Conservation (phyloP, 768 basidiomycete genomes). For the Leccinellum rugosiceps region DNA sequence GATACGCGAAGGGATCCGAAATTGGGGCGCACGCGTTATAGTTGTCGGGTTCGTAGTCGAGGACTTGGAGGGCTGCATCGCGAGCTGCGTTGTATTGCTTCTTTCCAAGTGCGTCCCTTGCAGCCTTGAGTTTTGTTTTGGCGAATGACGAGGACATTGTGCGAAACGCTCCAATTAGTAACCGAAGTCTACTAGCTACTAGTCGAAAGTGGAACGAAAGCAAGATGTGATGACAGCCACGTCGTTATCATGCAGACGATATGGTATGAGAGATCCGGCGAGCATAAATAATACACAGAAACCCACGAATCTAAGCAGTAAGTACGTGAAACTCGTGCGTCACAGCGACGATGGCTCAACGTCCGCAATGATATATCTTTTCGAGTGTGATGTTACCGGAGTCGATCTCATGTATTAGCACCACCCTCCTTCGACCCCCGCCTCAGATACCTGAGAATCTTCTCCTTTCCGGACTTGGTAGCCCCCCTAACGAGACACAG, state of each 20-base stretch:
- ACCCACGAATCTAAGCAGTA: no score
- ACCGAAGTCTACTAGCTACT: no score
- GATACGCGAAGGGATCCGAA: neutral
- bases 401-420: neutral
- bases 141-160: conserved; percentile 40
- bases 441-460: conserved; percentile 15
- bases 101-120: conserved; percentile 69
- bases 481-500: conserved; percentile 23
- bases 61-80: conserved; percentile 59
- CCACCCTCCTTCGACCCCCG: conserved; percentile 10
- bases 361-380: neutral
- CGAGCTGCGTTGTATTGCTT: conserved; percentile 72
- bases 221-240: no score
- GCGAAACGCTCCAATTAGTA: neutral
- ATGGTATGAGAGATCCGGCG: neutral
- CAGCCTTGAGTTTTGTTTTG: conserved; percentile 75
- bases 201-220: no score
- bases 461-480: conserved; percentile 13
- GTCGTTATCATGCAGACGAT: no score
- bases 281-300: conserved; percentile 1
- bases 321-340: no score
- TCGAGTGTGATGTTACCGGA: no score
- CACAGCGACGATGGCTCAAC: neutral
- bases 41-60: conserved; percentile 76
- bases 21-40: conserved; percentile 76